Conservation (phyloP, 2,329 filamentous ascomycete genomes). For the Fusarium floridanum region DNA sequence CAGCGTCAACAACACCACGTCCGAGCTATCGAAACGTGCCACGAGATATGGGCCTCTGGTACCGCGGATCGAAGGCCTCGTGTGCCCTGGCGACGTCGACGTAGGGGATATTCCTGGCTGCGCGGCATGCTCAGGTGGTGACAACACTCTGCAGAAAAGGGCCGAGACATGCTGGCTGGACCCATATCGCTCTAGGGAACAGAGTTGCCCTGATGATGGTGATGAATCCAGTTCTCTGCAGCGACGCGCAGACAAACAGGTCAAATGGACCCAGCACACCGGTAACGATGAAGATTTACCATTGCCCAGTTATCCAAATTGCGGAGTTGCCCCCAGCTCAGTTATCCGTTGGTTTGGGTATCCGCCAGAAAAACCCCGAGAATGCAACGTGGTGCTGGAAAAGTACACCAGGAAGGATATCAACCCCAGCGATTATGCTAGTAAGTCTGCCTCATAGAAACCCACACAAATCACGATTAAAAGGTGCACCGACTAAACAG, state of each 20-base stretch:
- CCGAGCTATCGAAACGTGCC: slow-evolving; percentile 8
- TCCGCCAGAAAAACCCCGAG: not conserved
- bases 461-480: not conserved
- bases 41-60: slow-evolving; percentile 1
- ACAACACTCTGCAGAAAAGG: slow-evolving; percentile 5
- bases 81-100: slow-evolving; percentile 9
- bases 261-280: not conserved
- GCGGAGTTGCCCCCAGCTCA: not conserved
- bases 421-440: fast-evolving
- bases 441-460: not conserved
- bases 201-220: not conserved
- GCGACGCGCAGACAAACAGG: not conserved
- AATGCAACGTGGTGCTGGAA: not conserved
- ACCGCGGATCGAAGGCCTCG: slow-evolving; percentile 5
- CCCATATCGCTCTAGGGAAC: not conserved
- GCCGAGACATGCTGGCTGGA: not conserved
- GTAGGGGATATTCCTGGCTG: slow-evolving; percentile 4
- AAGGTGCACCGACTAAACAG: not conserved
- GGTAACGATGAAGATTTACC: not conserved
- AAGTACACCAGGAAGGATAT: not conserved
- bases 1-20: not conserved
- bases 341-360: not conserved
- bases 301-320: not conserved
- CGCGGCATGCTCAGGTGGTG: not conserved
- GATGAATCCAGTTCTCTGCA: not conserved